Evolutionary conservation across 2,329 filamentous ascomycete species (phyloP), one percentile per base, ranked within the genome.

Genomic region (Aspergillus sp.): DNA sequence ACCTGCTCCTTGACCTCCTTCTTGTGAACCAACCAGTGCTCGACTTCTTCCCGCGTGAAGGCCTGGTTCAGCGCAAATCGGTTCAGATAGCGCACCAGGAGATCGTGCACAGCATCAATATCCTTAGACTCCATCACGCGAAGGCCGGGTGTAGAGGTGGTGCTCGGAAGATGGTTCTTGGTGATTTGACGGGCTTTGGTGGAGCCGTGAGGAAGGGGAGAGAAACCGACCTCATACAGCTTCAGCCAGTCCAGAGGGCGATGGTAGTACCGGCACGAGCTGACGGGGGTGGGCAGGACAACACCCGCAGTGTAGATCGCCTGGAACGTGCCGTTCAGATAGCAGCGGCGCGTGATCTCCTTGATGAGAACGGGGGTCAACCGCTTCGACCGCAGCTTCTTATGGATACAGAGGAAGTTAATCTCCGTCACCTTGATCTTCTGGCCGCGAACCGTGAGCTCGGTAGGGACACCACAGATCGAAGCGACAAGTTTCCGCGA

Each of bases 381-480:
- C 49, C 94, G 87, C 78, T 97, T 96, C 52, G 89, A 85, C 47
- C 94, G 89, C 30, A 99, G 84, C 76, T 97, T 97, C 80, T 97
- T 97, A 80, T 99, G 94, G 50, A 99, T 87, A 67, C 92, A 95
- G 60, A 99, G 86, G 75, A 97, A 99, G 78, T 99, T 99, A 75
- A 99, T 94, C 72, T 99, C 94, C 45, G 89, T 91, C 61, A 89
- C 87, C 57, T 85, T 83, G 54, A 99, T 75, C 52, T 82, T 76
- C 54, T 88, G 88, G 54, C 87, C 79, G 58, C 92, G 88, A 41
- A 99, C 86, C 48, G 88, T 86, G 52, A 99, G 79, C 59, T 86
- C 82, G 54, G 94, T 86, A 1, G 94, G 94, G 43, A 97, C 89
- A 62, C 91, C 94, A 38, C 91, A 95, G 68, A 99, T 97, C 73